Percentiles rank a stretch among this genome's conserved stretches.
Conservation (phyloP, 345 rosid genomes). For the Euphorbia peplus region DNA sequence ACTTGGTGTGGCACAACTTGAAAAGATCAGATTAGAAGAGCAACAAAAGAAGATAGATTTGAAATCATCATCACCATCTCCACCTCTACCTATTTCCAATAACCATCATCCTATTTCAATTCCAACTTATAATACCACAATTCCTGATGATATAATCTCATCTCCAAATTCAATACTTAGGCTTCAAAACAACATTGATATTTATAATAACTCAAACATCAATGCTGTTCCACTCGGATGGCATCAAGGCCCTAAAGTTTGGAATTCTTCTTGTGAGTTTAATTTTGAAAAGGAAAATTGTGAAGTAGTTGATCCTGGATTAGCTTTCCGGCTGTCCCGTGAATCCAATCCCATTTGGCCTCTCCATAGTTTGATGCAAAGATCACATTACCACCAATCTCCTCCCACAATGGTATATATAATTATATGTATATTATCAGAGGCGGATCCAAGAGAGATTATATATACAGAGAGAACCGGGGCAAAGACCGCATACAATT, state of each 20-base stretch:
- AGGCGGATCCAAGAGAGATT: too few species aligned
- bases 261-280: constrained; percentile 25
- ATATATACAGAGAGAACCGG: too few species aligned
- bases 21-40: constrained; percentile 56
- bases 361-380: constrained; percentile 32
- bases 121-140: neutral
- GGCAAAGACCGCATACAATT: too few species aligned
- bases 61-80: constrained; percentile 11
- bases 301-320: constrained; percentile 32
- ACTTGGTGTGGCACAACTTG: constrained; percentile 68
- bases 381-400: constrained; percentile 29
- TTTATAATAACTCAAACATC: neutral
- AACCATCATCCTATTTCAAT: neutral
- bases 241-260: constrained; percentile 23
- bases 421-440: too few species aligned
- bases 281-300: constrained; percentile 27
- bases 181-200: constrained; percentile 24
- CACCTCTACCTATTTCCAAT: neutral
- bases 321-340: too few species aligned
- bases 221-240: neutral
- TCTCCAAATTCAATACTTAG: constrained; percentile 23
- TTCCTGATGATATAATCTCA: constrained; percentile 10
- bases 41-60: constrained; percentile 41
- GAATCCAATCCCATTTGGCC: constrained; percentile 35
- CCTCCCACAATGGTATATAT: constrained; percentile 33